Evolutionary conservation across 169 alveolate species (phyloP), one percentile per base, ranked within the genome.

Genomic region (Prorocentrum cordatum): DNA sequence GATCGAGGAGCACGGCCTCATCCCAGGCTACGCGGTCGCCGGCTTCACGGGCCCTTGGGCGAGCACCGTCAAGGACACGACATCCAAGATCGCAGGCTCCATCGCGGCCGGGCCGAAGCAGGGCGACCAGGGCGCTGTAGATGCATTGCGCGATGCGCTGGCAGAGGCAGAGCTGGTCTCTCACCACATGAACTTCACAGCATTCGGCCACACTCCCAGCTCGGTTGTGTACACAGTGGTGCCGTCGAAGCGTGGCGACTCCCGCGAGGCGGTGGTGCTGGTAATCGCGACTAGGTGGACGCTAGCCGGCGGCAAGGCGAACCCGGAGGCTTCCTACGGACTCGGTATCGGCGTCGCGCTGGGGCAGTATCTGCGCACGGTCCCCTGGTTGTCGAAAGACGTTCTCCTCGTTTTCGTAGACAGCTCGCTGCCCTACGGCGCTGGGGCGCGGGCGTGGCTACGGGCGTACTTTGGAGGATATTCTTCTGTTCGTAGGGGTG

Each of bases 331-430:
- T 61, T 73, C 85, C 3, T 73, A 70, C 71, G 85, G 85, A 5
- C 45, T 73, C 32, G 85, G 85, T 31, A 32, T 73, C 24, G 85
- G 85, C 38, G 85, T 73, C 18, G 50, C 85, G 16, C 32, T 73
- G 70, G 85, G 71, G 2, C 85, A 70, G n/a, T 73, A 73, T 54
- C 32, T 73, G 58, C 45, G 86, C 75, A 50, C 79, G 22, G 92
- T 66, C 22, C 80, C 67, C 45, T 86, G 92, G 92, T 87, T 86
- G 20, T 42, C 86, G 16, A 67, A 87, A 2, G 92, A 86, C 50
- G 73, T 86, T 35, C 26, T 72, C 32, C 71, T 86, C 24, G 71
- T 86, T 27, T 73, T 86, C 82, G 33, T 67, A n/a, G 92, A 86
- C 27, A 22, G n/a, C 36, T 31, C 27, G 72, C 87, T 86, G 27